Evolutionary conservation across 768 basidiomycete species (phyloP).

Genomic region (Suillus cothurnatus): DNA sequence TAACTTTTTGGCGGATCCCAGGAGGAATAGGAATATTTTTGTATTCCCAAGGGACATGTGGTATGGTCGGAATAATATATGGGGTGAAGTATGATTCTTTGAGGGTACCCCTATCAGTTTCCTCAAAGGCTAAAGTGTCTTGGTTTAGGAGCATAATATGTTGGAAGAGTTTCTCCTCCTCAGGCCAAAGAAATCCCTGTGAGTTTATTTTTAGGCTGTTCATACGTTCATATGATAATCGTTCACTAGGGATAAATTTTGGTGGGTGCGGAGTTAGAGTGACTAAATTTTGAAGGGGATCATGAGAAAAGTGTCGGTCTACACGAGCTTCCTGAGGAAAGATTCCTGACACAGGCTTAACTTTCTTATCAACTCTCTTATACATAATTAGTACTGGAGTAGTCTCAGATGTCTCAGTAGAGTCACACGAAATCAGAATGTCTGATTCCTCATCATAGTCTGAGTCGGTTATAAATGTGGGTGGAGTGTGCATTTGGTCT

Average conservation of each 20-base stretch:
- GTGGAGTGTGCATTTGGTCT: too few relatives aligned
- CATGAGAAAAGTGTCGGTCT: not conserved
- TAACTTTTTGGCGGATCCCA: conserved; percentile 24
- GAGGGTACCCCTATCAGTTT: conserved; percentile 23
- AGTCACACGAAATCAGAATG: not conserved
- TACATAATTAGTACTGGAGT: conserved; percentile 1
- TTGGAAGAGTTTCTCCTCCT: conserved; percentile 1
- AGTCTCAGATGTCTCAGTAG: not conserved
- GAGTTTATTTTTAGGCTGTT: not conserved
- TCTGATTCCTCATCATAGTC: not conserved
- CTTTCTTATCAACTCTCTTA: conserved; percentile 3
- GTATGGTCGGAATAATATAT: conserved; percentile 32
- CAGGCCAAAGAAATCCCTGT: conserved; percentile 1
- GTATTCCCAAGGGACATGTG: conserved; percentile 35
- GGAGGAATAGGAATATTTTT: conserved; percentile 34
- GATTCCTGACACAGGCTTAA: not conserved
- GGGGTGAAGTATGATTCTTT: conserved; percentile 34
- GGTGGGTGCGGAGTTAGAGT: not conserved
- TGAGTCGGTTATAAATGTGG: too few relatives aligned
- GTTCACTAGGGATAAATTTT: not conserved
- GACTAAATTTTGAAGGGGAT: not conserved
- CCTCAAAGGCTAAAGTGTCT: conserved; percentile 39
- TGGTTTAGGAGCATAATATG: conserved; percentile 35
- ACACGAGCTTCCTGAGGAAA: not conserved
- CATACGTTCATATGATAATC: not conserved